Evolutionary conservation across 306 rosid species (phyloP).

Genomic region (Inga leiocalycina): DNA sequence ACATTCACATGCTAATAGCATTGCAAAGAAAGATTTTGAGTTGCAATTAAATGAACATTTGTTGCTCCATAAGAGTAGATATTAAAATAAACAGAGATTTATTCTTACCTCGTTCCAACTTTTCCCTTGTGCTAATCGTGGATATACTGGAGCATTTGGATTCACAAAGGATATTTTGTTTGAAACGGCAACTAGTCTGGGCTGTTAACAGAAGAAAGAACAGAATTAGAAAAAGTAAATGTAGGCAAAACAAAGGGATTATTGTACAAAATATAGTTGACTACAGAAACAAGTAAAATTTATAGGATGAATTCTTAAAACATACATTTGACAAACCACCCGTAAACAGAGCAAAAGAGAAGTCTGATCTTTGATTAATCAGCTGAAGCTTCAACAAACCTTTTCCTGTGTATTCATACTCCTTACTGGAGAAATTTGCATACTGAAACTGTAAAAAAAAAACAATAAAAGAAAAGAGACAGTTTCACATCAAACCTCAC

Average conservation of each 20-base stretch:
- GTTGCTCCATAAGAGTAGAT: constrained; percentile 11
- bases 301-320: constrained; percentile 1
- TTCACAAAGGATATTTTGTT: constrained; percentile 61
- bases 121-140: constrained; percentile 94
- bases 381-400: constrained; percentile 76
- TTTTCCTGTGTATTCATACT: constrained; percentile 64
- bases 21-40: constrained; percentile 16
- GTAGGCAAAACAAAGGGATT: not conserved
- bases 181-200: constrained; percentile 77
- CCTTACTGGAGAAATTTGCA: constrained; percentile 72
- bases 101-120: constrained; percentile 80
- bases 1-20: constrained; percentile 27
- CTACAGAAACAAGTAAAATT: not conserved
- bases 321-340: constrained; percentile 78
- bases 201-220: constrained; percentile 50
- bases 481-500: not conserved
- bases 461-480: not conserved
- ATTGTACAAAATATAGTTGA: not conserved
- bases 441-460: constrained; percentile 68
- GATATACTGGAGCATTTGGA: constrained; percentile 92
- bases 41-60: not conserved
- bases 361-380: constrained; percentile 93
- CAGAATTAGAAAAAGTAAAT: not conserved
- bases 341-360: constrained; percentile 79
- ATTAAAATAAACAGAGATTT: constrained; percentile 9